These are phyloP conservation scores for Thermochaetoides dissita DNA, from an alignment of 2,329 filamentous ascomycete species.

Conservation along the genomic window DNA sequence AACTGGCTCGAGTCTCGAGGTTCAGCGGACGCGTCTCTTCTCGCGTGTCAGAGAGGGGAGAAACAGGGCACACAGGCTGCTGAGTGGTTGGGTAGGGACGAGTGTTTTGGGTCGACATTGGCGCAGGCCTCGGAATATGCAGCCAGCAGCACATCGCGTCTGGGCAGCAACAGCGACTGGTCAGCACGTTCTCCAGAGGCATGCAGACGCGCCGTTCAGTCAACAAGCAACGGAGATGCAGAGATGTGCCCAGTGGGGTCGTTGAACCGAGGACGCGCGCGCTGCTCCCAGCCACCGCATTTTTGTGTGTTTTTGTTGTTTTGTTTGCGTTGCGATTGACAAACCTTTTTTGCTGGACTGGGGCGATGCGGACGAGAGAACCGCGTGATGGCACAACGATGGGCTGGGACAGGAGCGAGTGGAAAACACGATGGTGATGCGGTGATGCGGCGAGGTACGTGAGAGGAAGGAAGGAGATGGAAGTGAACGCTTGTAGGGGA, in stretches of 20 bases:
- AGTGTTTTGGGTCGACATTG: slow-evolving; percentile 14
- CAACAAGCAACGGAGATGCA: no score
- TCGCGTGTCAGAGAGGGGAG: slow-evolving; percentile 11
- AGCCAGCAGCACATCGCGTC: slow-evolving; percentile 15
- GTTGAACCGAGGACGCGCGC: slow-evolving; percentile 5
- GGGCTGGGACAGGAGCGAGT: no score
- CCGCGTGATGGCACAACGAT: slow-evolving; percentile 6
- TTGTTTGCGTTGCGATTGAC: neutral
- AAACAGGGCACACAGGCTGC: slow-evolving; percentile 2
- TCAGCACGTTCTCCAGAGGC: slow-evolving; percentile 4
- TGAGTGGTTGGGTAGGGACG: slow-evolving; percentile 10
- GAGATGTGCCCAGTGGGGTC: slow-evolving; percentile 4
- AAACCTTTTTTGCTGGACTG: slow-evolving; percentile 1
- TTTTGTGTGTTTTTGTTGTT: slow-evolving; percentile 6
- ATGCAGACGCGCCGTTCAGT: neutral
- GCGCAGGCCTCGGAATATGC: slow-evolving; percentile 18
- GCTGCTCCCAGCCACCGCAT: slow-evolving; percentile 17
- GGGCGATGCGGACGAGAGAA: neutral
- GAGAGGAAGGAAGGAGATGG: no score
- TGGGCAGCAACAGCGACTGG: slow-evolving; percentile 15
- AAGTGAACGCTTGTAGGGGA: no score
- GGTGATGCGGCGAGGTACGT: no score
- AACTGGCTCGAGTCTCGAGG: no score
- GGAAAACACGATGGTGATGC: no score
- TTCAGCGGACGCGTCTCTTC: slow-evolving; percentile 12